Conservation (phyloP, 257 asterid genomes). For the Ocimum tenuiflorum region DNA sequence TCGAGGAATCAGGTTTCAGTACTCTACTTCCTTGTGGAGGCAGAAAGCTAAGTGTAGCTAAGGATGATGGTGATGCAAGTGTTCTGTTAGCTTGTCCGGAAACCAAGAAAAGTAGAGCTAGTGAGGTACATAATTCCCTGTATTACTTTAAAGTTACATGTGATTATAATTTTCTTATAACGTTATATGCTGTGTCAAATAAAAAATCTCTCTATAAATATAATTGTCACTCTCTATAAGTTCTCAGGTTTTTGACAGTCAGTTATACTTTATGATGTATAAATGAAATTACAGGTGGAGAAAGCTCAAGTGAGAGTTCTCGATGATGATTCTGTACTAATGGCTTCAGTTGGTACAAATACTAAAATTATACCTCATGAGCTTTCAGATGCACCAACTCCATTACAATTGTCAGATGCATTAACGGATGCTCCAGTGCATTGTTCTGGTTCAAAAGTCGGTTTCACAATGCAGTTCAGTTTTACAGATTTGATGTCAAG, state of each 20-base stretch:
- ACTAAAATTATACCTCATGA: constrained; percentile 24
- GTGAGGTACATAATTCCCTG: constrained; percentile 36
- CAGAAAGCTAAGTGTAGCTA: constrained; percentile 25
- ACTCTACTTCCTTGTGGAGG: constrained; percentile 29
- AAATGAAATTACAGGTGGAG: constrained; percentile 26
- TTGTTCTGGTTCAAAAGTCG: constrained; percentile 46
- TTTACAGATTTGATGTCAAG: constrained; percentile 56
- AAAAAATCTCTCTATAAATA: neutral
- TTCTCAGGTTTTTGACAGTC: constrained; percentile 3
- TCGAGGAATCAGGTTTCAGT: constrained; percentile 28
- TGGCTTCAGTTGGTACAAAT: constrained; percentile 29
- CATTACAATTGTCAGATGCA: constrained; percentile 34
- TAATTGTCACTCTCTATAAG: constrained; percentile 4
- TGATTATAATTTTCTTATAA: neutral
- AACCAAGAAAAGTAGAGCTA: constrained; percentile 21
- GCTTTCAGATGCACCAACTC: constrained; percentile 27
- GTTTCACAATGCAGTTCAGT: constrained; percentile 72
- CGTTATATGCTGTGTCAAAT: neutral
- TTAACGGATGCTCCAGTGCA: constrained; percentile 39
- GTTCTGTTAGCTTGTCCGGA: constrained; percentile 26
- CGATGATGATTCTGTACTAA: constrained; percentile 25
- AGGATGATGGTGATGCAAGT: constrained; percentile 25
- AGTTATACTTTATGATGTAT: constrained; percentile 8
- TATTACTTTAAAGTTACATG: constrained; percentile 2
- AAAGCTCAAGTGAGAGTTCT: constrained; percentile 31